Evolutionary conservation across 2,329 filamentous ascomycete genomes (phyloP).

Genomic region (Fusarium sp.): DNA sequence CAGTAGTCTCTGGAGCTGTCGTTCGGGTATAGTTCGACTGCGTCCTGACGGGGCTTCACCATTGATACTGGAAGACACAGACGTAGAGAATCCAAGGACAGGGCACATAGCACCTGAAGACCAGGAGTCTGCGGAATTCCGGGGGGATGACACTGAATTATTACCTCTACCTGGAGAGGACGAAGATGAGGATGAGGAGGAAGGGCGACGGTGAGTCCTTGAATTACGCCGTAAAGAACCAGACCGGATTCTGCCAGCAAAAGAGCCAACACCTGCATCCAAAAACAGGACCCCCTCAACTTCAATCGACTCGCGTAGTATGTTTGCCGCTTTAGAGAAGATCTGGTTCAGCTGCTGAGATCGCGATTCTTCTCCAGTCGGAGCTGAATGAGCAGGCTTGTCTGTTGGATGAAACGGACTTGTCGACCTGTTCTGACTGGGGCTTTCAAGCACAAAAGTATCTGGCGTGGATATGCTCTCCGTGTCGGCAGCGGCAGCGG

Average conservation of each 20-base stretch:
- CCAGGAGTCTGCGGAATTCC: slow-evolving; percentile 40
- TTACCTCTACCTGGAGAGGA: background rate
- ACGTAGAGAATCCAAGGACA: slow-evolving; percentile 54
- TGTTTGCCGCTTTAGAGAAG: slow-evolving; percentile 57
- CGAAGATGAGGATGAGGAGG: slow-evolving; percentile 14
- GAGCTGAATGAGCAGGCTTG: background rate
- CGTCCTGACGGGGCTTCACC: slow-evolving; percentile 28
- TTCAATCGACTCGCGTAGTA: slow-evolving; percentile 56
- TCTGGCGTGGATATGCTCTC: background rate
- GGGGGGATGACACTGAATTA: slow-evolving; percentile 11
- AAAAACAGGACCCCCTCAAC: slow-evolving; percentile 52
- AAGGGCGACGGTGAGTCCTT: background rate
- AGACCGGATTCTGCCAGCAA: slow-evolving; percentile 10
- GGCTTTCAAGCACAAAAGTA: slow-evolving; percentile 21
- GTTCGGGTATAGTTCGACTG: background rate
- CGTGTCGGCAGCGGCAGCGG: background rate
- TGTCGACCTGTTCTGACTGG: background rate
- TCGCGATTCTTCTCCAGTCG: slow-evolving; percentile 1
- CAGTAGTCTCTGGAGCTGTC: slow-evolving; percentile 15
- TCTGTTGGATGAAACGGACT: background rate
- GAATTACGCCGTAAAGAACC: background rate
- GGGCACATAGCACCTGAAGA: slow-evolving; percentile 36
- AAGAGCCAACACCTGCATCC: slow-evolving; percentile 46
- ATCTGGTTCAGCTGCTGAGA: slow-evolving; percentile 34
- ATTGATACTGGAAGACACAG: slow-evolving; percentile 48